These are phyloP conservation scores for Sordariomycetes sp. DNA, from an alignment of 2,329 filamentous ascomycete species.

Conservation along the genomic window DNA sequence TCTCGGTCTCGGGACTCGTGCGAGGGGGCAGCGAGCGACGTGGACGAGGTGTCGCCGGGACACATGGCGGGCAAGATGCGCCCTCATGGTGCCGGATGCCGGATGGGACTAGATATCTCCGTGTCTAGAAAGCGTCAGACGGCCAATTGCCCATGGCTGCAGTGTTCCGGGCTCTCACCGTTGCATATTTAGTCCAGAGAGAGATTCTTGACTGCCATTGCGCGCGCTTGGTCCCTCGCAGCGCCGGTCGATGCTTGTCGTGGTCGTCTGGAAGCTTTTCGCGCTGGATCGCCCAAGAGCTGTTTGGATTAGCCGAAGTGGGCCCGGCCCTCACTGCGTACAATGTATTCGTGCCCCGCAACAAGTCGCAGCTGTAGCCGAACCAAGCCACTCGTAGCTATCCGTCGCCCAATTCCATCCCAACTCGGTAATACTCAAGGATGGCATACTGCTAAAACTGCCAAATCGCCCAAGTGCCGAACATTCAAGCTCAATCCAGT, in stretches of 20 bases:
- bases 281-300: background rate
- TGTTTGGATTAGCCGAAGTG: background rate
- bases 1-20: background rate
- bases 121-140: background rate
- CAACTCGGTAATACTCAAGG: no score
- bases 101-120: conserved; percentile 3
- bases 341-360: background rate
- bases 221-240: background rate
- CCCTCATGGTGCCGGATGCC: conserved; percentile 29
- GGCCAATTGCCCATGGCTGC: background rate
- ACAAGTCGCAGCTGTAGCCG: background rate
- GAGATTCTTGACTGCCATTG: background rate
- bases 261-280: background rate
- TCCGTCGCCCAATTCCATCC: no score
- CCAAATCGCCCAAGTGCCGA: no score
- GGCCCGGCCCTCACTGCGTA: background rate
- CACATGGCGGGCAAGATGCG: conserved; percentile 32
- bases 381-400: no score
- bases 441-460: no score
- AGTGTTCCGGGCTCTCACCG: background rate
- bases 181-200: background rate
- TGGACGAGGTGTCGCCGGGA: conserved; percentile 26
- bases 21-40: background rate
- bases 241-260: background rate
- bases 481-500: no score